These are phyloP conservation scores for Odonthalia washingtoniensis DNA, from an alignment of 31 red algal species.

Conservation along the genomic window DNA sequence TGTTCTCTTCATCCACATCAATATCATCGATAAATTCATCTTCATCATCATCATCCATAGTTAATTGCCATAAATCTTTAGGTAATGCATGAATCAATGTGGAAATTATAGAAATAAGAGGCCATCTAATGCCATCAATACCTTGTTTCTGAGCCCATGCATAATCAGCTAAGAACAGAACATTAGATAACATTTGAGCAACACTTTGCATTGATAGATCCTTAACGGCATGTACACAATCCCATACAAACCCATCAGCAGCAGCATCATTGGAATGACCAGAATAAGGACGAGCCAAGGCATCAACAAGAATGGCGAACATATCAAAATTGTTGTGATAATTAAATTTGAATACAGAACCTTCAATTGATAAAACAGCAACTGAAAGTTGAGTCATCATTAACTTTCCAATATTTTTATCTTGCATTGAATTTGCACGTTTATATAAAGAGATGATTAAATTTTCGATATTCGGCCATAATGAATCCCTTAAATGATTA, in stretches of 20 bases:
- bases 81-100: constrained; percentile 8
- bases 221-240: neutral
- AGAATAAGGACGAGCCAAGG: neutral
- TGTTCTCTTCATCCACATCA: no score
- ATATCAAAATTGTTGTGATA: neutral
- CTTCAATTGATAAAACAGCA: neutral
- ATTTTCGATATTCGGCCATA: neutral
- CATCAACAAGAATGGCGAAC: neutral
- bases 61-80: constrained; percentile 5
- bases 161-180: neutral
- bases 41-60: constrained; percentile 12
- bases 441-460: neutral
- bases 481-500: neutral
- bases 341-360: neutral
- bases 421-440: neutral
- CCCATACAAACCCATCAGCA: constrained; percentile 10
- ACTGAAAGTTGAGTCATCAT: neutral
- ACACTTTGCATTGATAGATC: neutral
- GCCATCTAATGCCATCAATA: neutral
- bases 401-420: neutral
- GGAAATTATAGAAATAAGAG: constrained; percentile 2
- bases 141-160: neutral
- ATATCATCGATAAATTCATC: no score
- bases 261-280: neutral
- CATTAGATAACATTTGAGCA: neutral